Evolutionary conservation across 345 rosid species (phyloP).

Genomic region (Erucastrum elatum): DNA sequence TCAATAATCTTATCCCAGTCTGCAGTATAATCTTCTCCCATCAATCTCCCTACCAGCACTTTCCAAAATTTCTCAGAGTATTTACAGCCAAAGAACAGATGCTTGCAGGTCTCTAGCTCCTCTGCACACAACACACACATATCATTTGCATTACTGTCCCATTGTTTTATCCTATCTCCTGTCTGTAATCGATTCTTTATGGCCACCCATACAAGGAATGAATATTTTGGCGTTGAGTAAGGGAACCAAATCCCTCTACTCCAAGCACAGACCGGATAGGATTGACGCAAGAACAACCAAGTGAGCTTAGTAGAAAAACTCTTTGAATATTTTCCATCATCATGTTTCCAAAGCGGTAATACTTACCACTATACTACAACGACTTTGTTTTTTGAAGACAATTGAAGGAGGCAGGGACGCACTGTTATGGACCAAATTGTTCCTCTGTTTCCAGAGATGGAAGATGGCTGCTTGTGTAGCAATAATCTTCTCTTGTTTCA

Average conservation of each 20-base stretch:
- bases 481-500: no score
- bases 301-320: not conserved
- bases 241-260: not conserved
- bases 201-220: not conserved
- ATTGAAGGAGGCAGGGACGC: no score
- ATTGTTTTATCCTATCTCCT: not conserved
- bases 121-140: not conserved
- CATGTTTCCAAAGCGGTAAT: not conserved
- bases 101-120: not conserved
- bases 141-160: not conserved
- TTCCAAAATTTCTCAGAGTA: not conserved
- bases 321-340: not conserved
- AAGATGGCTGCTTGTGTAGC: no score
- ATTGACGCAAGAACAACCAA: not conserved
- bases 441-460: no score
- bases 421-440: no score
- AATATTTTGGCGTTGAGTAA: not conserved
- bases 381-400: no score
- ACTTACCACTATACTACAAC: no score
- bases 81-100: not conserved
- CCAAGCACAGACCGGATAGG: not conserved
- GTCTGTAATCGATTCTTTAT: not conserved
- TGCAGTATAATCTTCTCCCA: not conserved
- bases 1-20: not conserved
- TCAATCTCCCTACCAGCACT: not conserved